Percentiles rank a stretch among this genome's conserved stretches.
phyloP scores from a whole-genome alignment of 805 yeast species.

The Isabelozyma pseudorhagii region DNA sequence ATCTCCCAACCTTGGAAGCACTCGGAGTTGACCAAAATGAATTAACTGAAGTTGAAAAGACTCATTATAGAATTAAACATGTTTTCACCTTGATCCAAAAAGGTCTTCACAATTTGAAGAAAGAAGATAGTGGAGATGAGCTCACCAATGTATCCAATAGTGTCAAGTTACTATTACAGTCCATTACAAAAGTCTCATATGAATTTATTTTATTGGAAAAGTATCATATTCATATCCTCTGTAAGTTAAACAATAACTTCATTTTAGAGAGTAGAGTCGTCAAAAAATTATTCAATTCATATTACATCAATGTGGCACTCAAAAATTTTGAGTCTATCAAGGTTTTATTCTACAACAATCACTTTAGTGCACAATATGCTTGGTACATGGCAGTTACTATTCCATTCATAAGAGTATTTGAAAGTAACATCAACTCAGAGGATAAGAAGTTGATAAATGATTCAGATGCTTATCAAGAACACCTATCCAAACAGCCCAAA shows the following conservation, averaged over 20 bases:
- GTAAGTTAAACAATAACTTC: constrained; percentile 30
- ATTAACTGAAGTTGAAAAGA: constrained; percentile 16
- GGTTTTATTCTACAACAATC: constrained; percentile 30
- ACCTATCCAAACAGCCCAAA: constrained; percentile 6
- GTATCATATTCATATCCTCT: constrained; percentile 34
- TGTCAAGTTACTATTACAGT: constrained; percentile 22
- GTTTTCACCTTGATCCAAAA: constrained; percentile 24
- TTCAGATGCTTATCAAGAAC: constrained; percentile 8
- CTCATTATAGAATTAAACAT: constrained; percentile 26
- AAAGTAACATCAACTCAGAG: constrained; percentile 29
- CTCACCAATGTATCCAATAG: constrained; percentile 9
- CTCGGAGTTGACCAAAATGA: constrained; percentile 7
- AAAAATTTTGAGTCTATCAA: constrained; percentile 22
- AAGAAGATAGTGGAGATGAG: constrained; percentile 22
- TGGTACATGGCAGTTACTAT: constrained; percentile 36
- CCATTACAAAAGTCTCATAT: constrained; percentile 31
- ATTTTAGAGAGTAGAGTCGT: constrained; percentile 25
- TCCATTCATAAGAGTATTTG: constrained; percentile 37
- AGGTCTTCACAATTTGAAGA: constrained; percentile 20
- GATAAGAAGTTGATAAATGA: constrained; percentile 13
- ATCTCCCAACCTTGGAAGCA: constrained; percentile 20
- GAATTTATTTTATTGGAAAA: constrained; percentile 39
- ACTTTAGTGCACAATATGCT: constrained; percentile 30
- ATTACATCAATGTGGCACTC: constrained; percentile 12
- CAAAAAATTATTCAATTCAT: constrained; percentile 18